Percentiles rank a stretch among this genome's conserved stretches.
Evolutionary conservation across 306 rosid species (phyloP).

Genomic region (Begonia peltatifolia): DNA sequence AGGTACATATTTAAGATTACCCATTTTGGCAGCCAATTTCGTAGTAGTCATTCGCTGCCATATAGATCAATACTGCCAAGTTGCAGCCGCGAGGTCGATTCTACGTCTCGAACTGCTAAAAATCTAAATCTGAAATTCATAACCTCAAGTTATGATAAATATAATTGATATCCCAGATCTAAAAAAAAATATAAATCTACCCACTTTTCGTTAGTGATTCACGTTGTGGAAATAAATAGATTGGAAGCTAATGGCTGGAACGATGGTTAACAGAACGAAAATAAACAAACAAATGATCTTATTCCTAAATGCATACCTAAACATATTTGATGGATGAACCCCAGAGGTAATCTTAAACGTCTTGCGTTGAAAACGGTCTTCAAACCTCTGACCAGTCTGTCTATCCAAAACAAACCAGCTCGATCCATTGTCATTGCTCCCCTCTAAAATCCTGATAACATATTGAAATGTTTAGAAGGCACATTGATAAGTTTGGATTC

Average conservation of each 20-base stretch:
- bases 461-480: not conserved
- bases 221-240: too few species aligned
- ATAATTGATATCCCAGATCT: not conserved
- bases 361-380: constrained; percentile 49
- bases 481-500: too few species aligned
- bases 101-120: constrained; percentile 39
- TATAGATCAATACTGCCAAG: constrained; percentile 78
- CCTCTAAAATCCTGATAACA: constrained; percentile 66
- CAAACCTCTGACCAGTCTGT: constrained; percentile 48
- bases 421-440: constrained; percentile 59
- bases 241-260: too few species aligned
- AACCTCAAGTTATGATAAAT: constrained; percentile 1
- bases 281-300: too few species aligned
- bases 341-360: constrained; percentile 33
- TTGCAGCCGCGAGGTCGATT: constrained; percentile 63
- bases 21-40: too few species aligned
- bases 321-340: constrained; percentile 29
- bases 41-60: constrained; percentile 9
- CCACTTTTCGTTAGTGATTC: too few species aligned
- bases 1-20: too few species aligned
- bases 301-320: constrained; percentile 34
- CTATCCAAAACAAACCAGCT: constrained; percentile 65
- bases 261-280: too few species aligned
- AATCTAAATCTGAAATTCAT: constrained; percentile 53
- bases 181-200: not conserved